These are phyloP conservation scores for Rhodotorula mucilaginosa DNA, from an alignment of 1,284 basidiomycete species.

Conservation along the genomic window DNA sequence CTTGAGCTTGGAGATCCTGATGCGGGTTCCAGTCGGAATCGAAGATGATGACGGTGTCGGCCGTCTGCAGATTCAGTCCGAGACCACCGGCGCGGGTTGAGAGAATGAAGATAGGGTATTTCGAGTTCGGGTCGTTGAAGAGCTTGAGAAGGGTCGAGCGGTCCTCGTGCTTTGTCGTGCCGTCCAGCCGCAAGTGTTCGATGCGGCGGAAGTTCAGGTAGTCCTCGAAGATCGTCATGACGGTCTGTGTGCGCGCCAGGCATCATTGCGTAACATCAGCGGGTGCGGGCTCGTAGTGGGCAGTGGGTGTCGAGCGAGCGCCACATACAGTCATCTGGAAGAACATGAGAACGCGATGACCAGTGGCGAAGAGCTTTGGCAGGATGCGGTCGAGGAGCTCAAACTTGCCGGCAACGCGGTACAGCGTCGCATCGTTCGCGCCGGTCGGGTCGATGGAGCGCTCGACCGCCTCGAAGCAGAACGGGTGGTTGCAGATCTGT, in stretches of 20 bases:
- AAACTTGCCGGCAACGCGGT: conserved; percentile 89
- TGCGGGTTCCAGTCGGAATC: conserved; percentile 76
- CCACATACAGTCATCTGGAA: conserved; percentile 90
- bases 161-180: conserved; percentile 97
- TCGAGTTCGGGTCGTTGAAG: conserved; percentile 89
- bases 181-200: conserved; percentile 92
- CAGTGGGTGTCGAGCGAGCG: background rate
- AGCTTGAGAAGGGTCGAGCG: conserved; percentile 83
- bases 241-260: conserved; percentile 52
- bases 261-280: conserved; percentile 15
- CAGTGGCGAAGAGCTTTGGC: conserved; percentile 89
- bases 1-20: conserved; percentile 77
- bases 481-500: conserved; percentile 92
- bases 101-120: conserved; percentile 90
- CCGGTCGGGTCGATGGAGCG: conserved; percentile 81
- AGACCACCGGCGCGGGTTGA: conserved; percentile 97
- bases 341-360: conserved; percentile 95
- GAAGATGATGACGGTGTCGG: conserved; percentile 97
- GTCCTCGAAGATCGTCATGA: conserved; percentile 99
- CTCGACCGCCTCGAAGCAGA: conserved; percentile 93
- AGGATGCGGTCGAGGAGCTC: conserved; percentile 90
- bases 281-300: background rate
- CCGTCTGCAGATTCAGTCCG: conserved; percentile 95
- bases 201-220: conserved; percentile 87
- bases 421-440: conserved; percentile 75